These are phyloP conservation scores for Tylopilus orsonianus DNA, from an alignment of 1,284 basidiomycete genomes.

Conservation along the genomic window DNA sequence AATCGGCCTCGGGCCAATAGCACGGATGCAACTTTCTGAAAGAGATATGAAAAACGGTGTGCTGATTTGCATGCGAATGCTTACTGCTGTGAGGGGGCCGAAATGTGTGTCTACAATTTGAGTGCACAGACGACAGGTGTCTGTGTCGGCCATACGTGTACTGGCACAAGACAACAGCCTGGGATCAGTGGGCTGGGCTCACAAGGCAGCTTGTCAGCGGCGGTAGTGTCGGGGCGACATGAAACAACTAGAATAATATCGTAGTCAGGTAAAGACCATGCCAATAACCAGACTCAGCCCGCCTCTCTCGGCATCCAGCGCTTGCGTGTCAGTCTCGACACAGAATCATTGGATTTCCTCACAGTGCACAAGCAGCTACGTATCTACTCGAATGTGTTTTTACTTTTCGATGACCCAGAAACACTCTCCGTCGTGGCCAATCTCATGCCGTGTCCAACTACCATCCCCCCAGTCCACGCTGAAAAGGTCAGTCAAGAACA, in stretches of 20 bases:
- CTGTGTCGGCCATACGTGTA: slow-evolving; percentile 65
- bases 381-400: slow-evolving; percentile 13
- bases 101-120: slow-evolving; percentile 80
- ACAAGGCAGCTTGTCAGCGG: no score
- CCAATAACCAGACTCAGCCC: not conserved
- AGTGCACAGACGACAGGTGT: slow-evolving; percentile 69
- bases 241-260: not conserved
- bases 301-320: slow-evolving; percentile 1
- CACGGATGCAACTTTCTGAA: slow-evolving; percentile 75
- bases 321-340: slow-evolving; percentile 10
- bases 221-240: slow-evolving; percentile 6
- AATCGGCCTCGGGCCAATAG: slow-evolving; percentile 87
- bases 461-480: slow-evolving; percentile 20
- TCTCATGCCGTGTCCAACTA: slow-evolving; percentile 2
- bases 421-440: not conserved
- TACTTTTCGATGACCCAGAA: slow-evolving; percentile 4
- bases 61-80: slow-evolving; percentile 23
- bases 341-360: slow-evolving; percentile 4
- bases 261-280: not conserved
- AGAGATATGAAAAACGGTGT: slow-evolving; percentile 7
- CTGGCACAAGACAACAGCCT: not conserved
- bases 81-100: slow-evolving; percentile 73
- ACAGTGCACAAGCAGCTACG: slow-evolving; percentile 6
- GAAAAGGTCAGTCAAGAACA: slow-evolving; percentile 30
- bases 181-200: not conserved